Percentiles rank a stretch among this genome's conserved stretches.
These are phyloP conservation scores for Eucommia ulmoides DNA, from an alignment of 257 asterid genomes.

Conservation along the genomic window DNA sequence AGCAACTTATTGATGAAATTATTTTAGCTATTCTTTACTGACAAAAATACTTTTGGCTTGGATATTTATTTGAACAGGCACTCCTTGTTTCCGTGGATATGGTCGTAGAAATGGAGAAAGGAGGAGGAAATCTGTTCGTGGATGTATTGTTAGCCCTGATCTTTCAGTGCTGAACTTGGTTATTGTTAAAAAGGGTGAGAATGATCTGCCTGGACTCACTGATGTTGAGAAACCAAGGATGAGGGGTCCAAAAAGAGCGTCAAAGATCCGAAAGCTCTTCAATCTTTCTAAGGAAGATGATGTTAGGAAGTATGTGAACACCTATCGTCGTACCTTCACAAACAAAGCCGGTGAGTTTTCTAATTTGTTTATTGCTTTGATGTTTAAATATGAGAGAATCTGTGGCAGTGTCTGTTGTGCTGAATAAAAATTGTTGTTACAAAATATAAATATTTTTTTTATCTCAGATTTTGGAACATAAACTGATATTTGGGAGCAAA, in stretches of 20 bases:
- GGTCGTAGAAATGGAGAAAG: constrained; percentile 21
- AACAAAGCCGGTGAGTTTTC: constrained; percentile 18
- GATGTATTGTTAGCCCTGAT: constrained; percentile 19
- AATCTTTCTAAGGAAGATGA: constrained; percentile 15
- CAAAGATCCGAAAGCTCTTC: constrained; percentile 15
- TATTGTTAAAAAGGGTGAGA: too few relatives aligned
- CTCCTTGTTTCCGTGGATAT: constrained; percentile 17
- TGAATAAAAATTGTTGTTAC: too few relatives aligned
- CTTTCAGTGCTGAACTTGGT: constrained; percentile 12
- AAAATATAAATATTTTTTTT: too few relatives aligned
- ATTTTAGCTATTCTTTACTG: too few relatives aligned
- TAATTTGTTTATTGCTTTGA: not conserved
- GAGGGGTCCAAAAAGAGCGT: too few relatives aligned
- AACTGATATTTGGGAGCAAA: not conserved
- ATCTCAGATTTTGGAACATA: not conserved
- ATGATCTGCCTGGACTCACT: too few relatives aligned
- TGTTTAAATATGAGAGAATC: too few relatives aligned
- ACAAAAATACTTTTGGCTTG: too few relatives aligned
- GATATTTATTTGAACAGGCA: constrained; percentile 4
- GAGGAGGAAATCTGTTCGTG: constrained; percentile 19
- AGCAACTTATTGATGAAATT: not conserved
- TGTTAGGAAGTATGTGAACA: constrained; percentile 23
- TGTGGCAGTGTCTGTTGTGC: too few relatives aligned
- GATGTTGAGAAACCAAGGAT: too few relatives aligned
- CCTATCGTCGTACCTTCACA: constrained; percentile 35